Evolutionary conservation across 208 protist species (phyloP).

Genomic region (Trypanosoma platydactyli): DNA sequence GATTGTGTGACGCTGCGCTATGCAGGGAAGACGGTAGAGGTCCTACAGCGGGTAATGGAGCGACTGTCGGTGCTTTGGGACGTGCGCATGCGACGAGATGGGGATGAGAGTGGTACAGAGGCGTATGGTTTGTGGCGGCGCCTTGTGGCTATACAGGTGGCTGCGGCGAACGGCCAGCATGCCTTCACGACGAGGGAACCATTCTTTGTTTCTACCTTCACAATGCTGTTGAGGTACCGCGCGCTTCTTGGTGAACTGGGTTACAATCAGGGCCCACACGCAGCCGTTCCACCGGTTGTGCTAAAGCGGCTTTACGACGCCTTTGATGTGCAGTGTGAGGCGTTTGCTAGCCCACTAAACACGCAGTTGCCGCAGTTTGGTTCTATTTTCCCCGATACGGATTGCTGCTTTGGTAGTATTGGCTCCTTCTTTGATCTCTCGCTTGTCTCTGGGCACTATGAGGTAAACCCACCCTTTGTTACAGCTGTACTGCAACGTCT

Average conservation of each 20-base stretch:
- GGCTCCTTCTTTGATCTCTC: constrained; percentile 89
- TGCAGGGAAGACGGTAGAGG: constrained; percentile 3
- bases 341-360: constrained; percentile 89
- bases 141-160: neutral
- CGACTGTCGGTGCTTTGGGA: constrained; percentile 20
- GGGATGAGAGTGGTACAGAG: neutral
- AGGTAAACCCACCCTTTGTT: constrained; percentile 88
- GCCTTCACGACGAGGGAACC: constrained; percentile 16
- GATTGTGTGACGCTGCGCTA: constrained; percentile 22
- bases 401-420: constrained; percentile 69
- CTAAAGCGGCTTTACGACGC: constrained; percentile 39
- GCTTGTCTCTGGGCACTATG: constrained; percentile 49
- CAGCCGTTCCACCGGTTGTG: constrained; percentile 54
- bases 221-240: constrained; percentile 58
- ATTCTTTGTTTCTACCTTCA: constrained; percentile 50
- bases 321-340: constrained; percentile 72
- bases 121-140: constrained; percentile 8
- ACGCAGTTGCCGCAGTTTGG: constrained; percentile 67
- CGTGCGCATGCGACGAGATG: neutral
- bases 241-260: constrained; percentile 51
- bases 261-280: constrained; percentile 75
- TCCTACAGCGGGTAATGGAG: constrained; percentile 11
- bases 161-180: neutral
- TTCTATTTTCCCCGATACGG: constrained; percentile 85
- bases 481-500: constrained; percentile 62